Evolutionary conservation across 495 filamentous ascomycete genomes (phyloP).

Genomic region (Penicillium arizonense): DNA sequence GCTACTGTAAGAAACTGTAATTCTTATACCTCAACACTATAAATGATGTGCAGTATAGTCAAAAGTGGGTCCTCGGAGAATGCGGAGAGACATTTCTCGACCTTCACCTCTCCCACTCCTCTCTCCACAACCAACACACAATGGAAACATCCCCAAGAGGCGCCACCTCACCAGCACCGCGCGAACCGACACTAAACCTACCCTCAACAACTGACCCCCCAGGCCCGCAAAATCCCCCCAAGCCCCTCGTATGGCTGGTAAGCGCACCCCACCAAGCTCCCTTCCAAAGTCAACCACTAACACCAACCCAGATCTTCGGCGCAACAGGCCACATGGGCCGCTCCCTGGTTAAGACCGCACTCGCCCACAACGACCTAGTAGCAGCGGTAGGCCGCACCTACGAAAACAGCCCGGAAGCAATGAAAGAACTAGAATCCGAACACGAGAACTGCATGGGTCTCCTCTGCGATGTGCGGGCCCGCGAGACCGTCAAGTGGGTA

Average conservation of each 20-base stretch:
- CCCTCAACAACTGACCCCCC: slow-evolving; percentile 80
- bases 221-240: slow-evolving; percentile 64
- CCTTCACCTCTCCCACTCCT: neutral
- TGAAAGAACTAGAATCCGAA: slow-evolving; percentile 54
- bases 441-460: slow-evolving; percentile 68
- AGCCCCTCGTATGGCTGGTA: slow-evolving; percentile 82
- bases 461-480: slow-evolving; percentile 85
- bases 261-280: slow-evolving; percentile 21
- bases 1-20: too few species aligned
- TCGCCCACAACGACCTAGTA: slow-evolving; percentile 84
- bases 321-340: slow-evolving; percentile 95
- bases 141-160: slow-evolving; percentile 39
- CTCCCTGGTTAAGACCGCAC: slow-evolving; percentile 75
- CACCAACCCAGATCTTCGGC: slow-evolving; percentile 69
- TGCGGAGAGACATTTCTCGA: slow-evolving; percentile 1
- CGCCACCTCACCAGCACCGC: slow-evolving; percentile 24
- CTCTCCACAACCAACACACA: neutral
- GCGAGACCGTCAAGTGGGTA: slow-evolving; percentile 70
- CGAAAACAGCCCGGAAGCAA: slow-evolving; percentile 70
- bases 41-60: too few species aligned
- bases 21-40: too few species aligned
- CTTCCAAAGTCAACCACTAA: slow-evolving; percentile 2
- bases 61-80: neutral
- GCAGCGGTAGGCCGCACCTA: slow-evolving; percentile 83
- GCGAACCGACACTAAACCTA: slow-evolving; percentile 53